Conservation (phyloP, 176 grass and related monocot species). For the Saccharum spontaneum region DNA sequence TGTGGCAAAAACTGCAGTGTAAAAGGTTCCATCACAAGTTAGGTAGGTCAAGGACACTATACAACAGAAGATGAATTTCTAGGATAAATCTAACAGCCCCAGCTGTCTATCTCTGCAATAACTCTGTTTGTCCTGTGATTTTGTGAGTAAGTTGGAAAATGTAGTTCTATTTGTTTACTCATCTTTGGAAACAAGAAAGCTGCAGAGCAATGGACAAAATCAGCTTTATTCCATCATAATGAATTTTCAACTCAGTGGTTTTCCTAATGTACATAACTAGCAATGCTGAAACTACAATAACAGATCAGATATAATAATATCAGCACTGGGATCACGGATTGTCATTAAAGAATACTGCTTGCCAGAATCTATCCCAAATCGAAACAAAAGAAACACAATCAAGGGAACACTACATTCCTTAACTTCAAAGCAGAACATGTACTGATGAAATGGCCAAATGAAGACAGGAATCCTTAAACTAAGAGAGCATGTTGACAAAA, state of each 20-base stretch:
- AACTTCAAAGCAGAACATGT: constrained; percentile 53
- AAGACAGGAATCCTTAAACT: constrained; percentile 80
- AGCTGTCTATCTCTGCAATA: not conserved
- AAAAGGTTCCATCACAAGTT: not conserved
- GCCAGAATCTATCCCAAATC: constrained; percentile 37
- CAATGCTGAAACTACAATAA: constrained; percentile 7
- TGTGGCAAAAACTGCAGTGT: constrained; percentile 1
- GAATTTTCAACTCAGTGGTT: not conserved
- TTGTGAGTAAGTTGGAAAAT: not conserved
- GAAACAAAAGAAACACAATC: constrained; percentile 36
- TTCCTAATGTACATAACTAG: constrained; percentile 7
- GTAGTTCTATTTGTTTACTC: not conserved
- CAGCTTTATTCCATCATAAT: not conserved
- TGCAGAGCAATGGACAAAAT: constrained; percentile 3
- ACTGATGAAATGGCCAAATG: constrained; percentile 32
- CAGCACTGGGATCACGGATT: constrained; percentile 25
- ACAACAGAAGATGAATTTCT: not conserved
- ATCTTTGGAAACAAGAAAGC: not conserved
- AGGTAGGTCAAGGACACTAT: constrained; percentile 4
- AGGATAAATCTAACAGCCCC: not conserved
- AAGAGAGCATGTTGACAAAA: constrained; percentile 76
- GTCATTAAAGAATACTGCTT: constrained; percentile 23
- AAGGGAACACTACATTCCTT: constrained; percentile 39
- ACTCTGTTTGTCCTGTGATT: not conserved
- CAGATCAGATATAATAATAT: constrained; percentile 25